Conservation (phyloP, 768 basidiomycete genomes). For the Boletus pseudopeckii region DNA sequence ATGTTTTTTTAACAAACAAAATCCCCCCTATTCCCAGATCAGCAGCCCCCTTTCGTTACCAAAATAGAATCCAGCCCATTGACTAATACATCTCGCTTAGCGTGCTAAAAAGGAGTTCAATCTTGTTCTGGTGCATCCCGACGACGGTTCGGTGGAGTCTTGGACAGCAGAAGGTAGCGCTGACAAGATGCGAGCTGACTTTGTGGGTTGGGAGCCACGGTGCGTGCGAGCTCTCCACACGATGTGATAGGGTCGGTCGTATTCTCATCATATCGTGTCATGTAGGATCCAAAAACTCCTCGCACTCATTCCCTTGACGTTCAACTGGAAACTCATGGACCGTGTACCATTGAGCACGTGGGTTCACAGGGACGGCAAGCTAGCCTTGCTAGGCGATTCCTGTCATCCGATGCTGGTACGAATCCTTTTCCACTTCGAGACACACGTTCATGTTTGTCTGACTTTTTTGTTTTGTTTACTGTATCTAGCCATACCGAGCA, state of each 20-base stretch:
- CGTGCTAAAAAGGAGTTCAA: slow-evolving; percentile 43
- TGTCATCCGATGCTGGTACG: slow-evolving; percentile 53
- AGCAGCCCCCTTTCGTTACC: too few species aligned
- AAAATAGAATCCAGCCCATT: neutral
- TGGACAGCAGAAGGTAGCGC: slow-evolving; percentile 42
- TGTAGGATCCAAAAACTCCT: slow-evolving; percentile 46
- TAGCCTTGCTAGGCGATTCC: slow-evolving; percentile 51
- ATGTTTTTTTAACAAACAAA: too few species aligned
- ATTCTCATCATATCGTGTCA: neutral
- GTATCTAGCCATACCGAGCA: slow-evolving; percentile 44
- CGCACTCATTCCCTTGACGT: slow-evolving; percentile 41
- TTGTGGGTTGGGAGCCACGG: slow-evolving; percentile 48
- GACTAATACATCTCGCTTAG: slow-evolving; percentile 7
- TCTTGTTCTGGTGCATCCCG: slow-evolving; percentile 43
- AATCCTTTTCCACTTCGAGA: neutral
- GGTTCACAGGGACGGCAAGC: slow-evolving; percentile 42
- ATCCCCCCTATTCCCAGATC: neutral
- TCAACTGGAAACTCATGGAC: slow-evolving; percentile 49
- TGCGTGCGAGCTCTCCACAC: slow-evolving; percentile 17
- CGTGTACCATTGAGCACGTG: slow-evolving; percentile 46
- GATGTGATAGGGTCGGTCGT: neutral
- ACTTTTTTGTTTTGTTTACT: neutral
- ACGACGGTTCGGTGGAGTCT: slow-evolving; percentile 39
- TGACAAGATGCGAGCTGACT: slow-evolving; percentile 46
- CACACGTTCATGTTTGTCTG: neutral